phyloP scores from a whole-genome alignment of 306 rosid genomes.

The Cicer chorassanicum region DNA sequence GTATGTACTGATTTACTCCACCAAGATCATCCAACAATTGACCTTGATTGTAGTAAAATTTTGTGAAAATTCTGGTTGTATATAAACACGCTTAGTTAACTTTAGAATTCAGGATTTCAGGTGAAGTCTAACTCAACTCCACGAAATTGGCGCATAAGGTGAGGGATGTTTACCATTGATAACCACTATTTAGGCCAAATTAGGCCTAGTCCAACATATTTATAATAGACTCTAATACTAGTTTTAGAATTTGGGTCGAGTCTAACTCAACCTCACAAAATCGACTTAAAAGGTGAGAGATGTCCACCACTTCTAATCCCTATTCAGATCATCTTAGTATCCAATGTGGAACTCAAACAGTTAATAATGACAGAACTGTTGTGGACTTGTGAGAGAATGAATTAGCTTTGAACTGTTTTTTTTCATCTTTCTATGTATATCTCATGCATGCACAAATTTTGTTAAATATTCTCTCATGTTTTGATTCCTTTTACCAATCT shows the following conservation, averaged over 20 bases:
- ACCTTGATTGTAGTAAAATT: background rate
- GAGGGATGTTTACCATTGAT: background rate
- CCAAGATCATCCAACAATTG: background rate
- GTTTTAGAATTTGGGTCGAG: background rate
- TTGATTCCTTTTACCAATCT: background rate
- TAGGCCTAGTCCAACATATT: too few species aligned
- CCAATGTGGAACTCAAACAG: background rate
- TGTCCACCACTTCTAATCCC: background rate
- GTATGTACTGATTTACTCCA: background rate
- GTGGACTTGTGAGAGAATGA: background rate
- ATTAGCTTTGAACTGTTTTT: background rate
- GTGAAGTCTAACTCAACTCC: background rate
- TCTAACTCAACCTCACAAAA: background rate
- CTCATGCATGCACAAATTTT: background rate
- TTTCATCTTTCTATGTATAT: background rate
- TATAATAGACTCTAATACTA: too few species aligned
- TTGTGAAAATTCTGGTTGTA: background rate
- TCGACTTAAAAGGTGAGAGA: background rate
- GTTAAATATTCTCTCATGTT: background rate
- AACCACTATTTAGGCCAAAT: background rate
- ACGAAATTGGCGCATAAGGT: background rate
- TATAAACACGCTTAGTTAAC: background rate
- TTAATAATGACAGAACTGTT: background rate
- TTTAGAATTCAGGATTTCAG: background rate
- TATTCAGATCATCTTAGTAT: background rate